A percentile compares a stretch with the other conserved stretches of the same genome.
phyloP scores from a whole-genome alignment of 352 stramenopile genomes.

The Globisporangium apiculatum region DNA sequence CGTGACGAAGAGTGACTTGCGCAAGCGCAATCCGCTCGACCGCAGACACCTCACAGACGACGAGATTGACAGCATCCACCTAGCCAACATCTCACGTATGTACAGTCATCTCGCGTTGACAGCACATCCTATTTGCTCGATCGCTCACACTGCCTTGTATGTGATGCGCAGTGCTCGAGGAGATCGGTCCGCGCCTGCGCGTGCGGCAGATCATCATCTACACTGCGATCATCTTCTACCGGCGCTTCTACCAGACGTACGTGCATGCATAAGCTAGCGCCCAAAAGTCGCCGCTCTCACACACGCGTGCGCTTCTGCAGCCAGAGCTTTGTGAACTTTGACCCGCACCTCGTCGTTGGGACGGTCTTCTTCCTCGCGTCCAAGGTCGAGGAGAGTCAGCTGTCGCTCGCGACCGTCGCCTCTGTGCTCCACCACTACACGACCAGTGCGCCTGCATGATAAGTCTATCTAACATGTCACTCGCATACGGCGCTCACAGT shows the following conservation, averaged over 20 bases:
- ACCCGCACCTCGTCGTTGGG: conserved; percentile 77
- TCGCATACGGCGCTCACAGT: neutral
- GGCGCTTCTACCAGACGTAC: conserved; percentile 86
- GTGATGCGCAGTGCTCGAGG: conserved; percentile 58
- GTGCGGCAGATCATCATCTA: conserved; percentile 90
- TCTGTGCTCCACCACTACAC: conserved; percentile 84
- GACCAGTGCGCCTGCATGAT: conserved; percentile 37
- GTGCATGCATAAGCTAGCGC: neutral
- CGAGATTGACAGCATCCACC: conserved; percentile 86
- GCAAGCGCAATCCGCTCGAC: conserved; percentile 73
- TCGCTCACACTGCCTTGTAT: neutral
- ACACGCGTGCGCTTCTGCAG: conserved; percentile 21
- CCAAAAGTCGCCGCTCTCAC: no score
- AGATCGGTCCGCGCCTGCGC: conserved; percentile 71
- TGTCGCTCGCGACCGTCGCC: conserved; percentile 70
- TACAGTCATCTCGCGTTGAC: neutral
- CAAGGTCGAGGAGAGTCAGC: conserved; percentile 84
- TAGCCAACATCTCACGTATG: conserved; percentile 79
- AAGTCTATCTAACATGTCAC: neutral
- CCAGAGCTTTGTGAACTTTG: conserved; percentile 88
- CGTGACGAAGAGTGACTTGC: conserved; percentile 64
- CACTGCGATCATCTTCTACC: conserved; percentile 87
- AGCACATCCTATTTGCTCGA: neutral
- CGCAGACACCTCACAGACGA: conserved; percentile 67
- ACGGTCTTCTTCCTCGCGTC: conserved; percentile 84